Percentiles rank a stretch among this genome's conserved stretches.
Conservation (phyloP, 2,329 filamentous ascomycete species). For the Sporothrix pallida region DNA sequence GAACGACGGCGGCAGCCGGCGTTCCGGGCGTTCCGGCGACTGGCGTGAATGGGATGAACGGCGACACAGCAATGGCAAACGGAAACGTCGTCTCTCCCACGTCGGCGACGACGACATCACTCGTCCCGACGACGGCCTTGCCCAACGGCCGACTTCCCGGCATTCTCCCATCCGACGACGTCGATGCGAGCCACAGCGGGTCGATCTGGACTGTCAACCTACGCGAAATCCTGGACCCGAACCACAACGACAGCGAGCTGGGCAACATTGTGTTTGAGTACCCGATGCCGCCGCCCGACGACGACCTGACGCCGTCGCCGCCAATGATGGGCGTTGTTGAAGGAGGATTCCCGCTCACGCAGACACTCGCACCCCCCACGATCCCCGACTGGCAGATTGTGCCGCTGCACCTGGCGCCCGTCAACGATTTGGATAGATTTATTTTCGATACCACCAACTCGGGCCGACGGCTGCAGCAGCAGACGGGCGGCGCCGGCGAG, state of each 20-base stretch:
- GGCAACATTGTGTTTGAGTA: slow-evolving; percentile 27
- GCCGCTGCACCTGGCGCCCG: slow-evolving; percentile 31
- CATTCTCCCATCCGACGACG: slow-evolving; percentile 1
- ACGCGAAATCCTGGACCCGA: slow-evolving; percentile 23
- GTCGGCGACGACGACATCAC: background rate
- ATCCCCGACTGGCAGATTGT: slow-evolving; percentile 26
- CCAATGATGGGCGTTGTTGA: background rate
- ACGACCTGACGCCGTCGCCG: background rate
- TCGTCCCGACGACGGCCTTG: background rate
- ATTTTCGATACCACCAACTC: slow-evolving; percentile 30
- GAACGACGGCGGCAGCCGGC: too few relatives aligned
- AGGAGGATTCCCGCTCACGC: background rate
- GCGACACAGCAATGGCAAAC: background rate
- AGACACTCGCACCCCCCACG: background rate
- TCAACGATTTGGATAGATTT: slow-evolving; percentile 28
- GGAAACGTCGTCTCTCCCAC: background rate
- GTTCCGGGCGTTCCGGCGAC: too few relatives aligned
- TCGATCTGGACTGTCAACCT: slow-evolving; percentile 30
- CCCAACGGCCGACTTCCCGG: background rate
- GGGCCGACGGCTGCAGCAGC: slow-evolving; percentile 23
- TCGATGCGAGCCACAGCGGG: slow-evolving; percentile 2
- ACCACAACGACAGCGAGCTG: slow-evolving; percentile 34
- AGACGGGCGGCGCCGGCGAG: slow-evolving; percentile 21
- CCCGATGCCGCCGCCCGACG: slow-evolving; percentile 22
- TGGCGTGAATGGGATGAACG: background rate